Percentiles rank a stretch among this genome's conserved stretches.
Conservation (phyloP, 495 filamentous ascomycete genomes). For the Penicillium crystallinum region DNA sequence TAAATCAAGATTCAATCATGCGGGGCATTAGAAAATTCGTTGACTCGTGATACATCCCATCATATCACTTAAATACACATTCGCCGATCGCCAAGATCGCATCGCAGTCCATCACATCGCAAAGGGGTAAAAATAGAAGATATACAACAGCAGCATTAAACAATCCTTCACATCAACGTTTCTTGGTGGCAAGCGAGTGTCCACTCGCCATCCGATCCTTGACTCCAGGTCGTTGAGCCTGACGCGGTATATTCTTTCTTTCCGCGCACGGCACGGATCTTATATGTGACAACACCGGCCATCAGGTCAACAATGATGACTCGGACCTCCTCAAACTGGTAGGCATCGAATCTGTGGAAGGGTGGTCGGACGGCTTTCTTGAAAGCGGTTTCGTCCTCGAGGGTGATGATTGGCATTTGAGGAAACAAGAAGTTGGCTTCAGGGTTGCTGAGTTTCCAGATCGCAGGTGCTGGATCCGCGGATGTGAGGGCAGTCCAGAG, state of each 20-base stretch:
- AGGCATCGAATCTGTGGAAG: conserved; percentile 42
- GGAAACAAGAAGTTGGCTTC: conserved; percentile 39
- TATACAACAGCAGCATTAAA: not conserved
- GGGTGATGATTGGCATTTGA: conserved; percentile 30
- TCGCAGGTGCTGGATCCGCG: conserved; percentile 36
- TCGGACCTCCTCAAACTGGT: conserved; percentile 34
- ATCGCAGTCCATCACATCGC: not conserved
- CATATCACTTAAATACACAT: conserved; percentile 12
- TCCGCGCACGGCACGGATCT: conserved; percentile 25
- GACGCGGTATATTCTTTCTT: conserved; percentile 27
- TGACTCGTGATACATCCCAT: conserved; percentile 14
- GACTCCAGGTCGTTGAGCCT: conserved; percentile 40
- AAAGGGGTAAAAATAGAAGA: not conserved
- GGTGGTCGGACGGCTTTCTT: conserved; percentile 29
- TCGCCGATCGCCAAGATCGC: not conserved
- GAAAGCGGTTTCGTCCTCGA: conserved; percentile 27
- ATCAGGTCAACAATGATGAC: conserved; percentile 44
- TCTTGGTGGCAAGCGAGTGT: conserved; percentile 35
- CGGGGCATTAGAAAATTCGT: conserved; percentile 9
- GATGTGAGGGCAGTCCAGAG: conserved; percentile 45
- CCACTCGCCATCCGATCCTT: conserved; percentile 45
- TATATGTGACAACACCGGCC: conserved; percentile 39
- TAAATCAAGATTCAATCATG: not conserved
- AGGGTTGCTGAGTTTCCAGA: conserved; percentile 33
- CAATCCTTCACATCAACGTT: conserved; percentile 25